These are phyloP conservation scores for Pleurozium schreberi DNA, from an alignment of 225 moss, liverwort and hornwort genomes.

Conservation along the genomic window DNA sequence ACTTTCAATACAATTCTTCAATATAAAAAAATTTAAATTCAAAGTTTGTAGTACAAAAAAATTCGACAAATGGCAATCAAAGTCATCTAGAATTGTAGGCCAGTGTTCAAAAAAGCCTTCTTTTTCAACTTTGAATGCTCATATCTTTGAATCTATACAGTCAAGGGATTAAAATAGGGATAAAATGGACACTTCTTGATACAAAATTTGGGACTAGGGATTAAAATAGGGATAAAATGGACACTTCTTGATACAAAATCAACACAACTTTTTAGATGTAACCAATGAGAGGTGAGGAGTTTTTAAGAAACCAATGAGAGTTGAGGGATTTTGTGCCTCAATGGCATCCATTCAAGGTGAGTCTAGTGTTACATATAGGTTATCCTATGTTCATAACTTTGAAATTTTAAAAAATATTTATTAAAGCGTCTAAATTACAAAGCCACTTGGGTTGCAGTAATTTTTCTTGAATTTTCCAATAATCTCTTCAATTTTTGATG, in stretches of 20 bases:
- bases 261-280: background rate
- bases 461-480: background rate
- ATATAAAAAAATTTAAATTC: too few species aligned
- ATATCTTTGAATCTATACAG: too few species aligned
- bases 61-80: too few species aligned
- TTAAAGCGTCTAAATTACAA: fast-evolving
- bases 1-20: too few species aligned
- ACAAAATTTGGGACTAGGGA: too few species aligned
- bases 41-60: too few species aligned
- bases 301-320: background rate
- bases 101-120: too few species aligned
- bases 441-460: fast-evolving
- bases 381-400: background rate
- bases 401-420: background rate
- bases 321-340: background rate
- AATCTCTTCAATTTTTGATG: background rate
- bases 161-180: too few species aligned
- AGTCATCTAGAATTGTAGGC: too few species aligned
- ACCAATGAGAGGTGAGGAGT: background rate
- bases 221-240: too few species aligned
- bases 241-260: background rate
- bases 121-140: too few species aligned
- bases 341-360: background rate
- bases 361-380: background rate
- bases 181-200: too few species aligned